Base-by-base conservation (phyloP, 306 rosid genomes). In the Vigna mungo region DNA sequence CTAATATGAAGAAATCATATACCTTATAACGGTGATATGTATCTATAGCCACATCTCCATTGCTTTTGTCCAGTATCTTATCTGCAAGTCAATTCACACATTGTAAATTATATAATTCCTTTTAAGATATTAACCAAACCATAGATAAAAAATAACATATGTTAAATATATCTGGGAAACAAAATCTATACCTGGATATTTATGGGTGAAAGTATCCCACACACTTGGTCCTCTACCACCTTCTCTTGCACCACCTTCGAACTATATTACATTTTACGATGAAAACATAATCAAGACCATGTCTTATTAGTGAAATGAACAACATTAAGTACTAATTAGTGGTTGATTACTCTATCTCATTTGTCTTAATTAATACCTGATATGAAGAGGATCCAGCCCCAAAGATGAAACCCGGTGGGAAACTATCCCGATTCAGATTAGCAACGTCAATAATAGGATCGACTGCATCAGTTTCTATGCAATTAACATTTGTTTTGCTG, bases 201-300 rank as follows among this genome's bases (percentile, higher is more conserved):
- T 47, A 51, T 88, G 96, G 3, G 88, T 75, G 83, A 68, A 90
- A 15, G 84, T 65, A 80, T 90, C 96, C 92, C 92, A 90, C 36
- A 88, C 67, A 70, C 87, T 85, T 30, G 89, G 87, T 37, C 84
- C 88, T 75, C 79, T 84, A 0, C 96, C 92, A 47, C 76, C 88
- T 48, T 85, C 82, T 3, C 2, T 74, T 41, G 86, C 89, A 46
- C 84, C 91, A 58, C 96, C 96, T 83, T 90, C 91, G 2, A 83
- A 88, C 92, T 90, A 79, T 36, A 8, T 5, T 8, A n/a, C 2
- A 18, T 37, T 21, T 41, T 21, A 70, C 15, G 48, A 20, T 15
- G 8, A 21, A 27, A 54, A 54, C 60, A 58, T 5, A 78, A 62
- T 34, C 17, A 30, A 21, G 30, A 39, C 9, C 54, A n/a, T 34